A percentile compares a stretch with the other conserved stretches of the same genome.
phyloP scores from a whole-genome alignment of 2,329 filamentous ascomycete genomes.

The Phyllosticta citribraziliensis region DNA sequence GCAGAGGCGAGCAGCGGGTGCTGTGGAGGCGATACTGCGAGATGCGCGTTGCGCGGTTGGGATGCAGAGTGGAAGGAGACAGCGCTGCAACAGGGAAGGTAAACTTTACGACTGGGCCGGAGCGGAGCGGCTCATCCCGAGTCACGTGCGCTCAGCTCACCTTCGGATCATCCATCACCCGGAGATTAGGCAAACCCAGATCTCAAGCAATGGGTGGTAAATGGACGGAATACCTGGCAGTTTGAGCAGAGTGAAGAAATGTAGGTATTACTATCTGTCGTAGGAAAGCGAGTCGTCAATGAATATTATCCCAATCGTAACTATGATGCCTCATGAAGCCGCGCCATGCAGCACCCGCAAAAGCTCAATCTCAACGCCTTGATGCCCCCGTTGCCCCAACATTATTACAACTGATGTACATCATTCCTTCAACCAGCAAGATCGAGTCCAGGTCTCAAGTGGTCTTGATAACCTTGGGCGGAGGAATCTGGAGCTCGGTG shows the following conservation, averaged over 20 bases:
- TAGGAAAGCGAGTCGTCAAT: neutral
- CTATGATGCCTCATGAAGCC: neutral
- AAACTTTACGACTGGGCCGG: neutral
- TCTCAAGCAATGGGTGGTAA: no score
- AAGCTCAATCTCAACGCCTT: constrained; percentile 2
- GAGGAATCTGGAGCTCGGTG: constrained; percentile 58
- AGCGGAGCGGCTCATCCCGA: no score
- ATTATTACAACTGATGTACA: constrained; percentile 10
- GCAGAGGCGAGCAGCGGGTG: neutral
- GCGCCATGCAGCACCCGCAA: neutral
- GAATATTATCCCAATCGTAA: neutral
- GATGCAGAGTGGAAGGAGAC: neutral
- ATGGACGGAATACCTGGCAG: neutral
- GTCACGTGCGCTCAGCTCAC: no score
- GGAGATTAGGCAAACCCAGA: no score
- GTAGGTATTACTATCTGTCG: neutral
- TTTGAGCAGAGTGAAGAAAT: neutral
- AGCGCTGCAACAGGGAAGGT: neutral
- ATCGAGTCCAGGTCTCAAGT: constrained; percentile 14
- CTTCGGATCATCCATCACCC: no score
- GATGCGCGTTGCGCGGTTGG: neutral
- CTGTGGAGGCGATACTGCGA: neutral
- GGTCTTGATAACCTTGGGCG: constrained; percentile 42
- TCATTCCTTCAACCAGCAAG: neutral
- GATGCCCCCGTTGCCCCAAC: neutral